phyloP scores from a whole-genome alignment of 139 green algal species.

The Volvox africanus region DNA sequence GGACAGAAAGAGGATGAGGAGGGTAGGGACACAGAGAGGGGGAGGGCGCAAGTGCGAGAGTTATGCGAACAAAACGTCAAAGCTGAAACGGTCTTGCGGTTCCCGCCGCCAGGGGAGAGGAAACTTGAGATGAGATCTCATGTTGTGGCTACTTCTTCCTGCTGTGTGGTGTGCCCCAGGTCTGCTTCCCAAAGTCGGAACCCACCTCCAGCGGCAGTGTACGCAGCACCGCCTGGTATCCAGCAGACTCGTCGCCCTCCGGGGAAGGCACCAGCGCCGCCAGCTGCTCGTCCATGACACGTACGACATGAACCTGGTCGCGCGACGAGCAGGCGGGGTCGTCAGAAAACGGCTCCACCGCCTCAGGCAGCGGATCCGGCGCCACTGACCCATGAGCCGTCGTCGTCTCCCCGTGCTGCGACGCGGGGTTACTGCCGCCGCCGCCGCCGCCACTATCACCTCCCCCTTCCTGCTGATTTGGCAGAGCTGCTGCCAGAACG shows the following conservation, averaged over 20 bases:
- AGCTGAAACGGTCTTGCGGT: no score
- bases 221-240: conserved; percentile 4
- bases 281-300: conserved; percentile 42
- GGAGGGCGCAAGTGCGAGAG: no score
- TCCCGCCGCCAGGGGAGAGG: no score
- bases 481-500: not conserved
- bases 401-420: not conserved
- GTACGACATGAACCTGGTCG: conserved; percentile 38
- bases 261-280: conserved; percentile 45
- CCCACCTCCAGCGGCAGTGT: conserved; percentile 31
- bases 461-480: not conserved
- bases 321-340: conserved; percentile 17
- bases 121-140: no score
- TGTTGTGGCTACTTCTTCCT: no score
- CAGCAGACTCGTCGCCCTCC: conserved; percentile 44
- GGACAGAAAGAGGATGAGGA: not conserved
- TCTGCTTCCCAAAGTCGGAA: no score
- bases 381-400: not conserved
- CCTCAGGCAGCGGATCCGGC: not conserved
- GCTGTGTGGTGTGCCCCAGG: no score
- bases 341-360: conserved; percentile 1
- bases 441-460: not conserved
- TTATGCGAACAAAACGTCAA: not conserved
- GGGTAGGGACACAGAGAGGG: not conserved
- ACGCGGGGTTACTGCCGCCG: not conserved